Evolutionary conservation across 441 rosid genomes (phyloP).

Genomic region (Adansonia madagascariensis): DNA sequence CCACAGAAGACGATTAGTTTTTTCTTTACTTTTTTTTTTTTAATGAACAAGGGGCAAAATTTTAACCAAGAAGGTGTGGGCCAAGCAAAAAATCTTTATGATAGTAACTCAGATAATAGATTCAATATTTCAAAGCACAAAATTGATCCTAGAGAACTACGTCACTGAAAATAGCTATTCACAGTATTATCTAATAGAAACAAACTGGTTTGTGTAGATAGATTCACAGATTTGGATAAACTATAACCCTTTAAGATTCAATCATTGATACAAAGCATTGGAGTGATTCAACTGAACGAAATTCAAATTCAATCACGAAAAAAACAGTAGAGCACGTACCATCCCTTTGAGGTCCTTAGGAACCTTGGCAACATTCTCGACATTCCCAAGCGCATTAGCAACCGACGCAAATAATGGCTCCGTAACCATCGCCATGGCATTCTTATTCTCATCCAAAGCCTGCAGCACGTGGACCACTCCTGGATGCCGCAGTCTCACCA

Average conservation of each 20-base stretch:
- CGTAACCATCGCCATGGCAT: constrained; percentile 95
- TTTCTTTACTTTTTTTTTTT: background rate
- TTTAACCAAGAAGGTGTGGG: background rate
- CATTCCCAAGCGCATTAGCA: constrained; percentile 77
- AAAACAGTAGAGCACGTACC: constrained; percentile 43
- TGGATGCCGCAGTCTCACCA: constrained; percentile 88
- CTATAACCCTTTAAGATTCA: constrained; percentile 10
- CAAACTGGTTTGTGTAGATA: constrained; percentile 24
- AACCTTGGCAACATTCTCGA: constrained; percentile 70
- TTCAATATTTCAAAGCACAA: constrained; percentile 7
- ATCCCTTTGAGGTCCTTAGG: constrained; percentile 82
- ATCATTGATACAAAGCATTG: background rate
- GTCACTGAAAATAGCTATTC: background rate
- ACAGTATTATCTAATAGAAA: background rate
- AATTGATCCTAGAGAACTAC: constrained; percentile 11
- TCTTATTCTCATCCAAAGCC: constrained; percentile 89
- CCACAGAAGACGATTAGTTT: background rate
- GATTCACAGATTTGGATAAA: constrained; percentile 1
- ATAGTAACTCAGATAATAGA: background rate
- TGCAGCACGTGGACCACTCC: constrained; percentile 97
- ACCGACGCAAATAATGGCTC: constrained; percentile 89
- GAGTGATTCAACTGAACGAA: constrained; percentile 11
- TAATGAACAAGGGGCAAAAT: background rate
- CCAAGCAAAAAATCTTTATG: background rate
- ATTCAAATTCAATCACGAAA: background rate